A percentile compares a stretch with the other conserved stretches of the same genome.
These are phyloP conservation scores for Diplodia mutila DNA, from an alignment of 2,329 filamentous ascomycete genomes.

Conservation along the genomic window DNA sequence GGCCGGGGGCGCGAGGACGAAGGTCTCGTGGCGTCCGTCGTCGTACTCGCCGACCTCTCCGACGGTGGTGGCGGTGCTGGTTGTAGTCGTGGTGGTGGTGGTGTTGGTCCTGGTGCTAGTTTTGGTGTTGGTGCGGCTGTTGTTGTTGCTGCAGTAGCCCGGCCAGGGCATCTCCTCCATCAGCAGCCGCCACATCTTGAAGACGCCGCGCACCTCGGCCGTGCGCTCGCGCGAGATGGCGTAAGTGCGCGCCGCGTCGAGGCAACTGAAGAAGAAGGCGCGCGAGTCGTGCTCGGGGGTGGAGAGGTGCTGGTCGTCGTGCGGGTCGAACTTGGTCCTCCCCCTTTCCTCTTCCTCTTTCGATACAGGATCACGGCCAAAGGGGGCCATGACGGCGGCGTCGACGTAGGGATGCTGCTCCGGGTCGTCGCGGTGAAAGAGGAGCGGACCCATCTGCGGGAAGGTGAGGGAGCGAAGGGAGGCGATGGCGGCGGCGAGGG, in stretches of 20 bases:
- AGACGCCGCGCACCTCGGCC: background rate
- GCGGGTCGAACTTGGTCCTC: background rate
- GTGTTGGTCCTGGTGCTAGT: too few relatives aligned
- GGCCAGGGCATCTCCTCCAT: background rate
- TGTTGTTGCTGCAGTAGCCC: background rate
- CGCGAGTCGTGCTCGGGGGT: background rate
- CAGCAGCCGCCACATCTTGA: background rate
- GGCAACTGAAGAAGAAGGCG: background rate
- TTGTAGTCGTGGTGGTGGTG: background rate
- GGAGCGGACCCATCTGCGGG: background rate
- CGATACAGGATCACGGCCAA: background rate
- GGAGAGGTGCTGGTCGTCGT: background rate
- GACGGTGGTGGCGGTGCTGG: background rate
- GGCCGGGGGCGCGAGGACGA: constrained; percentile 29
- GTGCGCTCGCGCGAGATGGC: background rate
- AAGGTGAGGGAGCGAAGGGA: constrained; percentile 2
- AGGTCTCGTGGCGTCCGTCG: too few relatives aligned
- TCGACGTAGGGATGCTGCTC: background rate
- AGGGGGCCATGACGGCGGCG: constrained; percentile 3
- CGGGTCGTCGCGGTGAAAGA: background rate
- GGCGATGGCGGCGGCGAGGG: background rate
- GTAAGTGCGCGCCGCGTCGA: background rate
- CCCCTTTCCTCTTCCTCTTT: background rate
- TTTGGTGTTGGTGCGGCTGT: too few relatives aligned
- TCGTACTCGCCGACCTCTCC: background rate